Evolutionary conservation across 2,329 filamentous ascomycete species (phyloP).

Genomic region (Aureobasidium sp.): DNA sequence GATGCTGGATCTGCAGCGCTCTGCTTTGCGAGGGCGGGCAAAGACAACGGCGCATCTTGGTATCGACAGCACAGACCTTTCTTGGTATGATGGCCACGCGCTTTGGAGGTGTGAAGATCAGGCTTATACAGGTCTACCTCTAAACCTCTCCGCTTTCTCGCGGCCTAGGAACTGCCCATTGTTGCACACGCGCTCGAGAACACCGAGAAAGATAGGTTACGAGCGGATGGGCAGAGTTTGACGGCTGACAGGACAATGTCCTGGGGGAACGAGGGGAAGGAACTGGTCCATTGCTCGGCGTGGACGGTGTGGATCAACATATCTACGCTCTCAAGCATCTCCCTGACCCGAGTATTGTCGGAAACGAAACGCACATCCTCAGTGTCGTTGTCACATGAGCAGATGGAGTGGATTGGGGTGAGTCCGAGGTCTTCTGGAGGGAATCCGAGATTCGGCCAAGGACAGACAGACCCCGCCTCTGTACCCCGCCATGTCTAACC

Average conservation of each 20-base stretch:
- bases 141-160: not conserved
- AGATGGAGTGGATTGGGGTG: not conserved
- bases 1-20: not conserved
- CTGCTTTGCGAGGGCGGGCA: not conserved
- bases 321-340: not conserved
- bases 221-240: not conserved
- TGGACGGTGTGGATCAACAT: not conserved
- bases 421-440: not conserved
- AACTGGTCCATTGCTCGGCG: not conserved
- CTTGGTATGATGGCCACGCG: not conserved
- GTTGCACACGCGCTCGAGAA: not conserved
- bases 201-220: not conserved
- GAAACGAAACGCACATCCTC: not conserved
- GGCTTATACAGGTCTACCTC: not conserved
- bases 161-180: not conserved
- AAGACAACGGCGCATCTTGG: not conserved
- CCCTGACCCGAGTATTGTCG: not conserved
- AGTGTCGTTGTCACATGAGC: too few species aligned
- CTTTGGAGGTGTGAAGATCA: not conserved
- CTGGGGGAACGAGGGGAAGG: not conserved
- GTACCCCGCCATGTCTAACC: not conserved
- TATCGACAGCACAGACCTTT: not conserved
- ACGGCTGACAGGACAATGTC: not conserved
- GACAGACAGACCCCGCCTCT: not conserved
- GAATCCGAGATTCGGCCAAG: not conserved